Evolutionary conservation across 805 yeast species (phyloP).

Genomic region (Metschnikowia amazonensis): DNA sequence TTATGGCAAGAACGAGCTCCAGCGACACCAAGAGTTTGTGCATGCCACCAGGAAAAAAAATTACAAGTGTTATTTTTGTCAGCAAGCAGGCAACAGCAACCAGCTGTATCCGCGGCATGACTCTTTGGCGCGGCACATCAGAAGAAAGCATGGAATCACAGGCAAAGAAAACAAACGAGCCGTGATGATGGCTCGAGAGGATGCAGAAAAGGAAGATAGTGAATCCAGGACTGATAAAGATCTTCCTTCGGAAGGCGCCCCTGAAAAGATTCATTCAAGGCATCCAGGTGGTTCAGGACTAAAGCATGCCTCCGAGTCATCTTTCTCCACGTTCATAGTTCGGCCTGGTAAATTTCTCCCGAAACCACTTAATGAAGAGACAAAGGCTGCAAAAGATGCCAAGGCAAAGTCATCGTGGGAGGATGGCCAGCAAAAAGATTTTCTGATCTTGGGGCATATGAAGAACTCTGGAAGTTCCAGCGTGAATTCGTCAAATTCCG

Average conservation of each 20-base stretch:
- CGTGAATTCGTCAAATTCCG: background rate
- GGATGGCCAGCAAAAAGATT: background rate
- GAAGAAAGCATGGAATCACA: constrained; percentile 42
- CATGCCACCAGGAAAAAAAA: constrained; percentile 43
- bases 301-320: background rate
- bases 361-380: background rate
- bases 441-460: background rate
- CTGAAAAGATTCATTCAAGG: background rate
- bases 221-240: background rate
- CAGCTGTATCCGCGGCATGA: constrained; percentile 45
- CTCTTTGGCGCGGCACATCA: constrained; percentile 41
- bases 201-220: constrained; percentile 26
- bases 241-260: background rate
- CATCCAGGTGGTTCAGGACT: background rate
- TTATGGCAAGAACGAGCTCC: constrained; percentile 42
- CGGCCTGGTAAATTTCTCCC: background rate
- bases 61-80: constrained; percentile 39
- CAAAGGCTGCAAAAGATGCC: background rate
- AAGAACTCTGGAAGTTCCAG: background rate
- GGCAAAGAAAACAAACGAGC: constrained; percentile 44
- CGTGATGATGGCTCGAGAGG: constrained; percentile 41
- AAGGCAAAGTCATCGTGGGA: background rate
- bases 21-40: constrained; percentile 44
- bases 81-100: constrained; percentile 26
- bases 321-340: background rate